Conservation (phyloP, 1,139 yeast genomes). For the Lipomyces yarrowii region DNA sequence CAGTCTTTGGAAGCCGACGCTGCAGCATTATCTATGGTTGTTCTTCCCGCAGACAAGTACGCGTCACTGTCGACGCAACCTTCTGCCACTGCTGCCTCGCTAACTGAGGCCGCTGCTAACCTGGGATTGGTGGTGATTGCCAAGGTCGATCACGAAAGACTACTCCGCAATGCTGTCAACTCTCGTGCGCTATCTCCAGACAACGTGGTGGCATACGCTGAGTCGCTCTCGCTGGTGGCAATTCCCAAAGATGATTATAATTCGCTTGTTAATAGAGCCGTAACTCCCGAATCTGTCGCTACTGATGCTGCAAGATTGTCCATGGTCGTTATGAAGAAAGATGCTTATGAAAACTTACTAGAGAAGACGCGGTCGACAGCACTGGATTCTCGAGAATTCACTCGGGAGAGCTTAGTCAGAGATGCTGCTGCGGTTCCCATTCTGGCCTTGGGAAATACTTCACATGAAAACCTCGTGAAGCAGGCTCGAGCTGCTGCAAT, state of each 20-base stretch:
- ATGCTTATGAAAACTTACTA: slow-evolving; percentile 6
- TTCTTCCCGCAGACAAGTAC: slow-evolving; percentile 9
- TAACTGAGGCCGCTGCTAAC: slow-evolving; percentile 14
- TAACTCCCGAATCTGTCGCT: slow-evolving; percentile 13
- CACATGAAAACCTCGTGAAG: neutral
- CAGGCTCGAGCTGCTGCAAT: neutral
- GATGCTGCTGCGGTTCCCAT: slow-evolving; percentile 19
- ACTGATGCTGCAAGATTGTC: slow-evolving; percentile 13
- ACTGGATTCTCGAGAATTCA: slow-evolving; percentile 4
- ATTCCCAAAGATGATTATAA: slow-evolving; percentile 9
- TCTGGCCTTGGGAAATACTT: slow-evolving; percentile 1
- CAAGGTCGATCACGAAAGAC: slow-evolving; percentile 7
- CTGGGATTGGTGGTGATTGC: slow-evolving; percentile 13
- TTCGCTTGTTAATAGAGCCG: neutral
- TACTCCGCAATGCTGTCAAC: slow-evolving; percentile 6
- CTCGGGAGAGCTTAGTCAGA: slow-evolving; percentile 12
- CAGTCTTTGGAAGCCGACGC: slow-evolving; percentile 14
- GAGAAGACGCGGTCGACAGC: neutral
- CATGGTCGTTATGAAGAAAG: slow-evolving; percentile 14
- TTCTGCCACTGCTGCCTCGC: slow-evolving; percentile 7
- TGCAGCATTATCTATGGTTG: slow-evolving; percentile 11
- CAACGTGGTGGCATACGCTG: slow-evolving; percentile 11
- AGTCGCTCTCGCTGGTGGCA: slow-evolving; percentile 7
- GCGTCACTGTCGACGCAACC: neutral
- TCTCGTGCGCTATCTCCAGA: slow-evolving; percentile 10